phyloP scores from a whole-genome alignment of 1,284 basidiomycete genomes.

The Violaceomyces palustris region DNA sequence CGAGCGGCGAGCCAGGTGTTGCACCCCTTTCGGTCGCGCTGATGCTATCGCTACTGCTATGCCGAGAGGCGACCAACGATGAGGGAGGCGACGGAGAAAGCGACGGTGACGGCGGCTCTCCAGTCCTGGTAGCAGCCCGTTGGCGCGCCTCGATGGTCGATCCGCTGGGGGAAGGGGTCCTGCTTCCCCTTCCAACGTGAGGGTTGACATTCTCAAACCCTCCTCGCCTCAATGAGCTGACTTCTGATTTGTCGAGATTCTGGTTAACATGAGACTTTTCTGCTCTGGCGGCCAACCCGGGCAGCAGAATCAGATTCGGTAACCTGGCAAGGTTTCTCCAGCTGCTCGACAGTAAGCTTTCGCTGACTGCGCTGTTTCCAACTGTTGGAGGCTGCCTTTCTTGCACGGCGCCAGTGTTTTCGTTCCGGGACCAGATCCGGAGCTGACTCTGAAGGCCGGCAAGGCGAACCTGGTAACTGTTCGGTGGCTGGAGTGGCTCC shows the following conservation, averaged over 20 bases:
- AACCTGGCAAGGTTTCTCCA: constrained; percentile 28
- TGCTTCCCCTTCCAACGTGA: no score
- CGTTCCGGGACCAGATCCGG: constrained; percentile 19
- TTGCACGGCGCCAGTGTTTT: no score
- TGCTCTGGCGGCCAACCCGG: constrained; percentile 22
- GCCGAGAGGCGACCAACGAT: constrained; percentile 16
- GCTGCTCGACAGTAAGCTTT: constrained; percentile 23
- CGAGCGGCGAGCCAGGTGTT: not conserved
- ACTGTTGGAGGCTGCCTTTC: no score
- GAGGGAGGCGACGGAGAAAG: constrained; percentile 17
- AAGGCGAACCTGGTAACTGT: constrained; percentile 23
- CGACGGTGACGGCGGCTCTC: constrained; percentile 17
- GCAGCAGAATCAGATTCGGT: constrained; percentile 25
- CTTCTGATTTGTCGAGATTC: no score
- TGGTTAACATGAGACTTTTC: no score
- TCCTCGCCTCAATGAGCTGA: no score
- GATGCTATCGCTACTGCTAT: constrained; percentile 23
- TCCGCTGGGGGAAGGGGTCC: no score
- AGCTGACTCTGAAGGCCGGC: constrained; percentile 23
- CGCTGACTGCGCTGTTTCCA: no score
- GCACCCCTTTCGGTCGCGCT: not conserved
- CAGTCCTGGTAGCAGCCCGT: constrained; percentile 10
- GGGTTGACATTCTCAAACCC: no score
- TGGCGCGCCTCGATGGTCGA: constrained; percentile 10
- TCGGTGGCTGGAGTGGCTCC: no score